These are phyloP conservation scores for Phlebiopsis flavidoalba DNA, from an alignment of 768 basidiomycete species.

Conservation along the genomic window DNA sequence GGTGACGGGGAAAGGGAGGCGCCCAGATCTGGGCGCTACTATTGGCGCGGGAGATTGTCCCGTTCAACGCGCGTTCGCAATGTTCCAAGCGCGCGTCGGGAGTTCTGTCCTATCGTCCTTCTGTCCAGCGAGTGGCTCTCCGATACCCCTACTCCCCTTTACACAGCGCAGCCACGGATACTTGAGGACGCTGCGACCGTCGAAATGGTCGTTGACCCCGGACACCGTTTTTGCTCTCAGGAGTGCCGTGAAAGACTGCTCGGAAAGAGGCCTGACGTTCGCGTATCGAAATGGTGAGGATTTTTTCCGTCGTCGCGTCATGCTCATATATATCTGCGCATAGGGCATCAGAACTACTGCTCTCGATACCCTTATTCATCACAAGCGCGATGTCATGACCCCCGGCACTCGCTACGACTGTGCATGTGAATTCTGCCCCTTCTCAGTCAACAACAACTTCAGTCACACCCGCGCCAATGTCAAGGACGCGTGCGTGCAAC, in stretches of 20 bases:
- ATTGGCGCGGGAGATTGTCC: neutral
- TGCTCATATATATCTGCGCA: neutral
- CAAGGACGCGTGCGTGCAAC: neutral
- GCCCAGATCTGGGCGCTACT: neutral
- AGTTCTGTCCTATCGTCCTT: neutral
- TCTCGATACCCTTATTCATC: constrained; percentile 48
- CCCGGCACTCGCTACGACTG: neutral
- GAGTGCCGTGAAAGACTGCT: constrained; percentile 63
- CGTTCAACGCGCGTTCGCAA: neutral
- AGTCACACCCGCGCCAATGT: constrained; percentile 1
- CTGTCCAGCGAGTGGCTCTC: neutral
- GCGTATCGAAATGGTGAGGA: constrained; percentile 77
- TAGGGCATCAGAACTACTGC: constrained; percentile 76
- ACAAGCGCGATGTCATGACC: constrained; percentile 34
- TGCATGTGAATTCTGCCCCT: neutral
- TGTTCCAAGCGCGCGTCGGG: neutral
- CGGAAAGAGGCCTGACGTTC: constrained; percentile 61
- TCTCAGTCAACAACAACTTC: neutral
- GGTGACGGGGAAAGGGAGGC: neutral
- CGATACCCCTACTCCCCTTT: neutral
- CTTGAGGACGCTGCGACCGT: neutral
- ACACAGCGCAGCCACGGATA: neutral
- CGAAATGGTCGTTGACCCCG: constrained; percentile 29
- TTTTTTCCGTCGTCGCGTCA: neutral
- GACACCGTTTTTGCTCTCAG: constrained; percentile 54